These are phyloP conservation scores for Serendipita sp. DNA, from an alignment of 768 basidiomycete species.

Conservation along the genomic window DNA sequence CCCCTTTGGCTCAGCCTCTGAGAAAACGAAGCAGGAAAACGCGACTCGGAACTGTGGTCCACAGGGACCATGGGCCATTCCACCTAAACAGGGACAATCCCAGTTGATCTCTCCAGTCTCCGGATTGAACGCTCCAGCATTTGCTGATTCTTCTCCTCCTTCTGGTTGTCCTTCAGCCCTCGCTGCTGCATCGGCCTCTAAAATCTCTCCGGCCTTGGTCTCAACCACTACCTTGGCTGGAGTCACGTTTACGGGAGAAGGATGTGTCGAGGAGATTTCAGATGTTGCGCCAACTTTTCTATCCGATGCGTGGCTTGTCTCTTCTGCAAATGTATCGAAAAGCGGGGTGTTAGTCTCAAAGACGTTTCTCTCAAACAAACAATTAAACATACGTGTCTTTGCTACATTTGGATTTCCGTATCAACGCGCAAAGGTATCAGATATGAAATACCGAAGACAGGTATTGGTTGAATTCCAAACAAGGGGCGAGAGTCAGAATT, in stretches of 20 bases:
- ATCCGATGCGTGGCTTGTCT: no score
- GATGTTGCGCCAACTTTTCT: no score
- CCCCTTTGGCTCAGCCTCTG: conserved; percentile 91
- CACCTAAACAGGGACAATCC: conserved; percentile 98
- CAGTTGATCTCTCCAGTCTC: conserved; percentile 99
- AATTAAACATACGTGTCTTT: no score
- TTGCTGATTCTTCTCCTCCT: conserved; percentile 8
- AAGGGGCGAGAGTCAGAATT: no score
- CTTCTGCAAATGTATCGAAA: no score
- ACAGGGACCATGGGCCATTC: conserved; percentile 97
- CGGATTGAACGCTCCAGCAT: conserved; percentile 68
- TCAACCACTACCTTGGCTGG: neutral
- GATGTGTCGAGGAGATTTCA: no score
- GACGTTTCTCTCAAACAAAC: no score
- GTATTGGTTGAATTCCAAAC: no score
- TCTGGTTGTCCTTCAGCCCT: neutral
- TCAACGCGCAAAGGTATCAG: no score
- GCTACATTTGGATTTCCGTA: no score
- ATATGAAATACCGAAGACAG: no score
- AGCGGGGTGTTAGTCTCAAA: no score
- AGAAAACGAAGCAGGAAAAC: conserved; percentile 92
- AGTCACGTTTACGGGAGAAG: neutral
- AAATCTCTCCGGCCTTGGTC: neutral
- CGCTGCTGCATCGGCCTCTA: neutral
- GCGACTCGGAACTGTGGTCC: conserved; percentile 86